phyloP scores from a whole-genome alignment of 169 alveolate genomes.

The Sarcocystis neurona region DNA sequence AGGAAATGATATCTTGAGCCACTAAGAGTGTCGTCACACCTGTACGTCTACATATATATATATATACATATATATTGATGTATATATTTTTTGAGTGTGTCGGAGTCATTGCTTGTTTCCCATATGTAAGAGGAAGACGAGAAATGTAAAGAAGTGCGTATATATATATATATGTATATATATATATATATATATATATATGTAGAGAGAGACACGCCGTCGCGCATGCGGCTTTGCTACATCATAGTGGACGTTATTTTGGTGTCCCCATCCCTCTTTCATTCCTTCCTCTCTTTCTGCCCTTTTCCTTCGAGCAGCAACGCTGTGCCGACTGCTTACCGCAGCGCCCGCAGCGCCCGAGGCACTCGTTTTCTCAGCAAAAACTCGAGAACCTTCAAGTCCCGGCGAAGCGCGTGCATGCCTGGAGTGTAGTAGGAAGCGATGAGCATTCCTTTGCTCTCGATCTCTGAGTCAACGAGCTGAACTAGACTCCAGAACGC shows the following conservation, averaged over 20 bases:
- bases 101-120: not conserved
- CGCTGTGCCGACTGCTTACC: too few species aligned
- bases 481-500: constrained; percentile 87
- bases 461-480: constrained; percentile 75
- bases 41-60: not conserved
- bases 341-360: constrained; percentile 70
- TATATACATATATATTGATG: not conserved
- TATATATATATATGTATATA: not conserved
- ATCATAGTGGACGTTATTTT: too few species aligned
- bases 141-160: not conserved
- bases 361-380: constrained; percentile 73
- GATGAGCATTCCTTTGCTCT: constrained; percentile 72
- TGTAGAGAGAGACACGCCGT: too few species aligned
- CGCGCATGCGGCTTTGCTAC: too few species aligned
- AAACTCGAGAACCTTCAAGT: constrained; percentile 78
- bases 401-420: constrained; percentile 80
- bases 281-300: too few species aligned
- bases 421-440: constrained; percentile 81
- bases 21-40: not conserved
- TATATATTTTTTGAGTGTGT: not conserved
- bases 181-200: too few species aligned
- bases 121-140: not conserved
- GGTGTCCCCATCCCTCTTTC: too few species aligned
- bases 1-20: not conserved
- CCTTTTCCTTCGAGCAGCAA: too few species aligned